Evolutionary conservation across 202 grass and related monocot species (phyloP).

Genomic region (Brachypodium distachyon): DNA sequence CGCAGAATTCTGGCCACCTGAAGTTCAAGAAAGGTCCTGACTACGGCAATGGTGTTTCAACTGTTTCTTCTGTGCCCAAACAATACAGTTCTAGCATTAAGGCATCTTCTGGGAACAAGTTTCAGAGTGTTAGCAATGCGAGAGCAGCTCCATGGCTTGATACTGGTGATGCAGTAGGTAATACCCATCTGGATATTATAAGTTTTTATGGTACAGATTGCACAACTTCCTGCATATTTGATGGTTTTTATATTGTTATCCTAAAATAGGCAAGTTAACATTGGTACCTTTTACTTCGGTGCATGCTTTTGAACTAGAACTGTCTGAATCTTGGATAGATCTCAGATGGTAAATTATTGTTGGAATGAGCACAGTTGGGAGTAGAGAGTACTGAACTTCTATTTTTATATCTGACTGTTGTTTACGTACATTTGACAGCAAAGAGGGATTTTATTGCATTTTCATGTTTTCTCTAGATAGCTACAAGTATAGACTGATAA

Average conservation of each 20-base stretch:
- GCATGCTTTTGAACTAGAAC: not conserved
- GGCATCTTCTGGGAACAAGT: conserved; percentile 60
- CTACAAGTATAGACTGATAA: conserved; percentile 9
- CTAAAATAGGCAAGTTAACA: not conserved
- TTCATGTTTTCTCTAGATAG: conserved; percentile 8
- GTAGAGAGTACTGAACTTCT: not conserved
- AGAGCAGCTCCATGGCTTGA: conserved; percentile 82
- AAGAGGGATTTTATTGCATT: not conserved
- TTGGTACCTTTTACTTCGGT: not conserved
- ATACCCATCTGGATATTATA: conserved; percentile 27
- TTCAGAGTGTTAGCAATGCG: conserved; percentile 38
- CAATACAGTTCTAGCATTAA: conserved; percentile 47
- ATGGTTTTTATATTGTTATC: not conserved
- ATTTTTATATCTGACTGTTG: not conserved
- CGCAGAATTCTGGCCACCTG: conserved; percentile 47
- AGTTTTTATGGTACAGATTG: not conserved
- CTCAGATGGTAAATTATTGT: not conserved
- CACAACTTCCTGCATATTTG: not conserved
- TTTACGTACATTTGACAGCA: not conserved
- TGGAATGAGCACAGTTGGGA: not conserved
- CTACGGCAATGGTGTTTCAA: conserved; percentile 47
- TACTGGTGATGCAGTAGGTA: conserved; percentile 96
- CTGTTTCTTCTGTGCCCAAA: conserved; percentile 41
- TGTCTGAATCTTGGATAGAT: not conserved
- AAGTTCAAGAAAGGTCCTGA: conserved; percentile 60